phyloP scores from a whole-genome alignment of 371 early-diverging fungal genomes.

The Apophysomyces sp. region DNA sequence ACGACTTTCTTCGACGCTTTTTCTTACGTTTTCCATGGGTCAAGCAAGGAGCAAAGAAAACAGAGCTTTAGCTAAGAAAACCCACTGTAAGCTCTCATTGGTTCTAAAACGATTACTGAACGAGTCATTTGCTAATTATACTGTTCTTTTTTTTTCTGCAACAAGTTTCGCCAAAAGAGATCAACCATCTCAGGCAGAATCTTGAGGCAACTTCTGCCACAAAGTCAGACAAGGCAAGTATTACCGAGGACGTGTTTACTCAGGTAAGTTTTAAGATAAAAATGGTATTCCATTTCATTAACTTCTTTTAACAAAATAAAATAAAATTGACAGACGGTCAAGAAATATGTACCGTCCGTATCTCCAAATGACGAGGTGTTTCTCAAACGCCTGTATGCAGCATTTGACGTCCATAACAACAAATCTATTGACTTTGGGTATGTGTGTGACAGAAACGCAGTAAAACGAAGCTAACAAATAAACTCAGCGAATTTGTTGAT shows the following conservation, averaged over 20 bases:
- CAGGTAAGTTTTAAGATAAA: constrained; percentile 42
- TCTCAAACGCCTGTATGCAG: constrained; percentile 76
- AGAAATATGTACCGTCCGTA: constrained; percentile 40
- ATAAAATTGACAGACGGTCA: constrained; percentile 29
- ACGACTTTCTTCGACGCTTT: not conserved
- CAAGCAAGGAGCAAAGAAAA: constrained; percentile 61
- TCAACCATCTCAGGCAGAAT: constrained; percentile 62
- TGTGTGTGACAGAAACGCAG: not conserved
- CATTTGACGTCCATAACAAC: constrained; percentile 74
- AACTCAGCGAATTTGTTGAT: constrained; percentile 67
- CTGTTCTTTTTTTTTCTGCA: not conserved
- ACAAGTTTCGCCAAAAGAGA: constrained; percentile 69
- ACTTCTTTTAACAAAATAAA: constrained; percentile 3
- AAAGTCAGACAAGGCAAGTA: constrained; percentile 43
- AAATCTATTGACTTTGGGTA: constrained; percentile 67
- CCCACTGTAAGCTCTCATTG: constrained; percentile 44
- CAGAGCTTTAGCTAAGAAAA: constrained; percentile 48
- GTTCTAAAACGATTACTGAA: not conserved
- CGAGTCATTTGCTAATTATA: not conserved
- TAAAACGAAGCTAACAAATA: not conserved
- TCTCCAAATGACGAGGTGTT: constrained; percentile 75
- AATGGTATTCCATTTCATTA: not conserved
- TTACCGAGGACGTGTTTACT: constrained; percentile 76
- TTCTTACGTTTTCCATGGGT: constrained; percentile 41
- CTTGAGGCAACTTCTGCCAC: constrained; percentile 55